Percentiles rank a stretch among this genome's conserved stretches.
Conservation (phyloP, 371 early-diverging fungal species). For the Circinella umbellata region DNA sequence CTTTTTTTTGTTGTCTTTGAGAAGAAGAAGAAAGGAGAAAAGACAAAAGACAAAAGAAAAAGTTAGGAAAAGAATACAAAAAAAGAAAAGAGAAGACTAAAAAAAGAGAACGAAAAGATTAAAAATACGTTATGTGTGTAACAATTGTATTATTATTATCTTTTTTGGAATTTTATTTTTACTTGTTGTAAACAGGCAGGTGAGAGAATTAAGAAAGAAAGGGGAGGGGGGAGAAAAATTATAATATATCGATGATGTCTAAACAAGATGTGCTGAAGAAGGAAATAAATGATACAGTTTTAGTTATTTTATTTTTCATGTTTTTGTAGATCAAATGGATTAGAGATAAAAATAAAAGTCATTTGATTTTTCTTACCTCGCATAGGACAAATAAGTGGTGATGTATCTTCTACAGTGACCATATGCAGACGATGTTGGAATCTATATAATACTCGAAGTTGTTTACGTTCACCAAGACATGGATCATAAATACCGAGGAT, state of each 20-base stretch:
- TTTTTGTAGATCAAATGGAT: conserved; percentile 3
- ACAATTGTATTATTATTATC: neutral
- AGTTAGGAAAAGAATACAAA: neutral
- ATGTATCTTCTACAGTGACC: conserved; percentile 78
- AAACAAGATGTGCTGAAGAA: conserved; percentile 33
- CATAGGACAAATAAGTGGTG: conserved; percentile 84
- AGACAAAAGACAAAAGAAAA: conserved; percentile 8
- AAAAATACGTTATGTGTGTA: neutral
- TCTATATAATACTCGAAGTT: conserved; percentile 81
- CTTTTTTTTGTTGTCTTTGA: neutral
- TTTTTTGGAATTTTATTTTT: neutral
- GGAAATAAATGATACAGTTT: conserved; percentile 16
- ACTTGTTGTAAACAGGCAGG: neutral
- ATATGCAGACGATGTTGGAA: conserved; percentile 86
- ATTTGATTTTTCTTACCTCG: conserved; percentile 60
- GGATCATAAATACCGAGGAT: conserved; percentile 97
- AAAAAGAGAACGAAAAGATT: too few relatives aligned
- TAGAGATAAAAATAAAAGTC: too few relatives aligned
- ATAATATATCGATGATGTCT: neutral
- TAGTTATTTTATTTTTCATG: conserved; percentile 11
- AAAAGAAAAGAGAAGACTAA: too few relatives aligned
- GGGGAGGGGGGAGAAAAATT: too few relatives aligned
- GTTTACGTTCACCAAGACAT: conserved; percentile 86
- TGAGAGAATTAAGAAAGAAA: too few relatives aligned
- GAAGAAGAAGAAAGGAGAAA: conserved; percentile 7